Percentiles rank a stretch among this genome's conserved stretches.
Evolutionary conservation across 2,329 filamentous ascomycete genomes (phyloP).

Genomic region (Aaosphaeria arxii): DNA sequence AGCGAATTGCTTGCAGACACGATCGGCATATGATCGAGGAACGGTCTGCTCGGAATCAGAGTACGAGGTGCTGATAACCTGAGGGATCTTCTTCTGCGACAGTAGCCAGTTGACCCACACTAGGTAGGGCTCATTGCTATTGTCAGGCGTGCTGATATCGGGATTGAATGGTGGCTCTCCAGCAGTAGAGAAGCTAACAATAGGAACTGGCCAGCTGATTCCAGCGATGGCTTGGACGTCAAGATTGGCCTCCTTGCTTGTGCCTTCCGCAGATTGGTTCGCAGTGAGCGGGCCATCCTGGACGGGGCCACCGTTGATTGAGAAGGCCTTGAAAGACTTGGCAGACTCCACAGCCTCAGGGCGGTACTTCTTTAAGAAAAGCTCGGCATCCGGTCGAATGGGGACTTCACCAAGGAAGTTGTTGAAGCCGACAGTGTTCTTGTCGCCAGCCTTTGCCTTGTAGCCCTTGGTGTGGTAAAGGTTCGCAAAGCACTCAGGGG

Average conservation of each 20-base stretch:
- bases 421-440: constrained; percentile 48
- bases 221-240: constrained; percentile 61
- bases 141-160: constrained; percentile 43
- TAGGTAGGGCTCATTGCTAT: constrained; percentile 68
- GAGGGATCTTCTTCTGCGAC: constrained; percentile 55
- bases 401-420: constrained; percentile 51
- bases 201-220: constrained; percentile 53
- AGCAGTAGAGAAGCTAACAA: constrained; percentile 59
- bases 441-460: constrained; percentile 40
- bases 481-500: constrained; percentile 53
- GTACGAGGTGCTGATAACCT: constrained; percentile 64
- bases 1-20: constrained; percentile 62
- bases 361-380: constrained; percentile 56
- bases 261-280: constrained; percentile 22
- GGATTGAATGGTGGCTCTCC: constrained; percentile 55
- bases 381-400: constrained; percentile 54
- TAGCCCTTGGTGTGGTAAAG: constrained; percentile 56
- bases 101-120: constrained; percentile 61
- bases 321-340: constrained; percentile 55
- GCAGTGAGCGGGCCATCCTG: constrained; percentile 42
- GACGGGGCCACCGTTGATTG: constrained; percentile 55
- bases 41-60: constrained; percentile 65
- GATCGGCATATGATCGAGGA: constrained; percentile 57
- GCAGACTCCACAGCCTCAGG: constrained; percentile 47
- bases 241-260: constrained; percentile 59